Conservation (phyloP, 257 asterid genomes). For the Solanum tarijense region DNA sequence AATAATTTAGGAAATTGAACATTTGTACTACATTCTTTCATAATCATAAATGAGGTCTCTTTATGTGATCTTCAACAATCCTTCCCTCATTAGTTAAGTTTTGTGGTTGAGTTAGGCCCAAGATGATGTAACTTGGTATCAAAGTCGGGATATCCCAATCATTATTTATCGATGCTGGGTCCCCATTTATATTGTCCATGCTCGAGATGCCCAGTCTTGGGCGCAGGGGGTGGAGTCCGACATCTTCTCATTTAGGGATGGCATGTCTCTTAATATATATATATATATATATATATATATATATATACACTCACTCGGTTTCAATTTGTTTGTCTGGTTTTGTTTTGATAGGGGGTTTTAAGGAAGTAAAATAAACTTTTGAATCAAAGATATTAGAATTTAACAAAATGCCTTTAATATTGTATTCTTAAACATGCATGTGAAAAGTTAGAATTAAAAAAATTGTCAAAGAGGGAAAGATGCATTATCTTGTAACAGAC, state of each 20-base stretch:
- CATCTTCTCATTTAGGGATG: not conserved
- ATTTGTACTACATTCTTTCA: not conserved
- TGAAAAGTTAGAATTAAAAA: not conserved
- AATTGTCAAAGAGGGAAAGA: not conserved
- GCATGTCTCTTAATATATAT: too few relatives aligned
- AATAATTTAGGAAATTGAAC: not conserved
- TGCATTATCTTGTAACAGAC: not conserved
- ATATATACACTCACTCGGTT: too few relatives aligned
- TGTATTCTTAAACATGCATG: not conserved
- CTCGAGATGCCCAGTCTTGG: not conserved
- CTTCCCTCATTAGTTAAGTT: not conserved
- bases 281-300: too few relatives aligned
- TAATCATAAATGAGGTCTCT: not conserved
- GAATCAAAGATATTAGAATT: not conserved
- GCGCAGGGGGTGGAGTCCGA: not conserved
- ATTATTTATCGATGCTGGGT: not conserved
- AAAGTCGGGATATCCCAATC: not conserved
- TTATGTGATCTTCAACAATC: not conserved
- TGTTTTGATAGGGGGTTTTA: not conserved
- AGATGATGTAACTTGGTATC: not conserved
- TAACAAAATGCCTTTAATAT: not conserved
- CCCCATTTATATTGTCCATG: not conserved
- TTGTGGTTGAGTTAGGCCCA: not conserved
- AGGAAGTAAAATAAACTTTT: not conserved
- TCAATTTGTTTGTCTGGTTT: not conserved